These are phyloP conservation scores for Candida tammaniensis DNA, from an alignment of 805 yeast species.

Conservation along the genomic window DNA sequence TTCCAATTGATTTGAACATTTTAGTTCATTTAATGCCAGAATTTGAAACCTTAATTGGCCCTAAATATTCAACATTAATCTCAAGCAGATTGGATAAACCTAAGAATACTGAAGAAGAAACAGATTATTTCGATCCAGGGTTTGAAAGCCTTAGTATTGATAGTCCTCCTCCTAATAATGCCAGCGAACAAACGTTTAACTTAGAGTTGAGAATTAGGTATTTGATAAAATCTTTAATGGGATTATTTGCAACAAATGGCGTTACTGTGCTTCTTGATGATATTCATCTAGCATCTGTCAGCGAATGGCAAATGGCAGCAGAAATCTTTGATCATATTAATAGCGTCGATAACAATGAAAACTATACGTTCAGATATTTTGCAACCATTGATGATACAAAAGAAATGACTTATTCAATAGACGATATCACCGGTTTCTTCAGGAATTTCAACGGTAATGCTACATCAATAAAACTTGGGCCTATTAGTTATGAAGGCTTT, in stretches of 20 bases:
- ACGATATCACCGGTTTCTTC: conserved; percentile 2
- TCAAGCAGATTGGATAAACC: not conserved
- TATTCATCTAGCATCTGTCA: conserved; percentile 40
- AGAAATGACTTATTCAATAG: not conserved
- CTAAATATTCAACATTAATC: conserved; percentile 31
- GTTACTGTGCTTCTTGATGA: conserved; percentile 47
- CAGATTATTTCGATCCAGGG: conserved; percentile 1
- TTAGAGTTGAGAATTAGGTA: conserved; percentile 40
- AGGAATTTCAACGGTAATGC: not conserved
- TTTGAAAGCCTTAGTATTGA: no score
- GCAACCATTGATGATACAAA: conserved; percentile 4
- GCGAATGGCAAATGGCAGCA: conserved; percentile 25
- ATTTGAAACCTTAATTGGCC: conserved; percentile 40
- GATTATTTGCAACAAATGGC: conserved; percentile 41
- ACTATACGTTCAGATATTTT: conserved; percentile 1
- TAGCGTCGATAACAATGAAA: conserved; percentile 2
- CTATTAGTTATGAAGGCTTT: conserved; percentile 2
- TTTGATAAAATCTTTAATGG: conserved; percentile 40
- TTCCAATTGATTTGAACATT: conserved; percentile 41
- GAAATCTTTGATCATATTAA: conserved; percentile 24
- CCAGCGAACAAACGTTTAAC: conserved; percentile 20
- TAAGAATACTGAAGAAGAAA: not conserved
- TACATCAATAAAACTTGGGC: not conserved
- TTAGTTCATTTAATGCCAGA: conserved; percentile 45
- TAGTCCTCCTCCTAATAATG: not conserved